Base-by-base conservation (phyloP, 495 filamentous ascomycete species). In the Lepraria neglecta region DNA sequence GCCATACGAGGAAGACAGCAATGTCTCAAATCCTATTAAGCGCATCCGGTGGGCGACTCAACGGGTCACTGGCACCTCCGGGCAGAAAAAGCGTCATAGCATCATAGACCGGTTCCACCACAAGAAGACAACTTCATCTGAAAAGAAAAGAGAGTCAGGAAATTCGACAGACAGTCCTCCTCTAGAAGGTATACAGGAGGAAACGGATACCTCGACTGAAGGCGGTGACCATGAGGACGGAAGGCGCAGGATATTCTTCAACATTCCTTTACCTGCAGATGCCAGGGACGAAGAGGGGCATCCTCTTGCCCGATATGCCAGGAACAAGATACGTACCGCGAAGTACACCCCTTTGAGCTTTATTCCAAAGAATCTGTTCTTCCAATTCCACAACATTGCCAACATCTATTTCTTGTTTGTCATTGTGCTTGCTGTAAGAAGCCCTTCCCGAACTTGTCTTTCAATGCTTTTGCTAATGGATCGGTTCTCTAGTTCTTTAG, bases 401-500 rank as follows among this genome's bases (percentile, higher is more conserved):
- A 99, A 97, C 73, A 85, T 97, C 44, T 99, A 96, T 74, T 99
- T 99, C 80, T 78, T 97, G 59, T 96, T 97, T 75, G 82, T 94
- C 64, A 92, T 96, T 72, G 92, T 99, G 70, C 83, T 99, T 59
- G 82, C 85, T 65, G 95, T 97, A 85, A 73, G 91, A 81, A 50
- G 12, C 33, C 33, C 52, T 33, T 47, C 24, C 61, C 47, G 33
- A 19, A 33, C 1, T 46, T 51, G 7, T 42, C 12, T 19, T 17
- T 17, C 28, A 10, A 46, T 40, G 33, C 50, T 42, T 27, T 14
- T 47, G 28, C 64, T 74, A 30, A 71, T 57, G 58, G 56, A 38
- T 43, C 5, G 11, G 61, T n/a, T 55, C 15, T 64, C 40, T 79
- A 97, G 95, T 90, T 92, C 73, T 97, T 97, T 72, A 82, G 88